Base-by-base conservation (phyloP, 108 stramenopile genomes). In the Aurantiochytrium sp. region DNA sequence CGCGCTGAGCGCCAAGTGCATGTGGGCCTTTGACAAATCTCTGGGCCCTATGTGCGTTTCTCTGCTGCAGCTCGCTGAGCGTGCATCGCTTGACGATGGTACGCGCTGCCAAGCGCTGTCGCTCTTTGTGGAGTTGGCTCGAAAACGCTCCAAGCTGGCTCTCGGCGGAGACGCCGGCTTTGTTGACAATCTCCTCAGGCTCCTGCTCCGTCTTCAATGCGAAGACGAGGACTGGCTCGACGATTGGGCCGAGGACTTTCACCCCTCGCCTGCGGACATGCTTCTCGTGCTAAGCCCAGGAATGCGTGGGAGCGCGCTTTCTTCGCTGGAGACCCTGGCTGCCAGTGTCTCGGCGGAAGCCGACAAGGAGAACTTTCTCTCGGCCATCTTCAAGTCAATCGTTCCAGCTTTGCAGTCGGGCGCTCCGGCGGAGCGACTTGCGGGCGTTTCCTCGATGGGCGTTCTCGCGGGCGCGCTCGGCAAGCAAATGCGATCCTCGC, bases 201-300 rank as follows among this genome's bases (percentile, higher is more conserved):
- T 83, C 28, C 28, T 83, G 6, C 49, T 83, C 12, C 76, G 76
- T 16, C 51, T 83, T 12, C 18, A 83, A 4, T 83, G 76, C 76
- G 76, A 83, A 12, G 76, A 83, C 51, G 49, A 83, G 28, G 51
- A 47, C 51, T 83, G 76, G 76, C 76, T 83, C 49, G 76, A 83
- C 51, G 76, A 83, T 23, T 83, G 76, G 76, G 6, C 45, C 51
- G 51, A 83, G 25, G 23, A 8, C 23, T 53, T 83, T 18, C 49
- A 53, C 76, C 49, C 51, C 12, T 47, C 51, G 3, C 12, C 76
- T 6, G 6, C 45, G 14, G 76, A 83, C 76, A 83, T 83, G 76
- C 6, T 83, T 6, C 45, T 83, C 23, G 45, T 53, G 23, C 28
- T 53, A 45, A 83, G 25, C 12, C 76, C 76, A 6, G 76, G 76